Evolutionary conservation across 2,329 filamentous ascomycete genomes (phyloP).

Genomic region (Sclerotinia minor): DNA sequence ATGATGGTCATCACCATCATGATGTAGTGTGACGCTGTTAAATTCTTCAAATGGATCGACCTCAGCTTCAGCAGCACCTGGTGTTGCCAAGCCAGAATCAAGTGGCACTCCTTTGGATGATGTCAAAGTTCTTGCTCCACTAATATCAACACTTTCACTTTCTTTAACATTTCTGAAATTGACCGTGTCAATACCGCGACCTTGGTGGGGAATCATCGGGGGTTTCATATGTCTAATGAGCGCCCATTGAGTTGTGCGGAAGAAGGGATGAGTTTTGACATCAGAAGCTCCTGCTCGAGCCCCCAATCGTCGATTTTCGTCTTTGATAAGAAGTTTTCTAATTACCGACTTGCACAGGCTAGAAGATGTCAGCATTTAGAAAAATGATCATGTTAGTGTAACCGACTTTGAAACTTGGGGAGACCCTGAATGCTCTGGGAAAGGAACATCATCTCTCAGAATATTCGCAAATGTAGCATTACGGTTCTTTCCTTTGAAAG

Average conservation of each 20-base stretch:
- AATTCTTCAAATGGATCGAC: conserved; percentile 97
- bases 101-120: conserved; percentile 76
- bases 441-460: conserved; percentile 89
- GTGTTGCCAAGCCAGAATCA: conserved; percentile 82
- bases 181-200: conserved; percentile 85
- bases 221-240: conserved; percentile 97
- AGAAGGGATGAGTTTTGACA: conserved; percentile 95
- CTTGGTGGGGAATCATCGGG: conserved; percentile 90
- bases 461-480: conserved; percentile 99
- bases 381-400: conserved; percentile 4
- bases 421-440: conserved; percentile 82
- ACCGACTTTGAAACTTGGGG: conserved; percentile 91
- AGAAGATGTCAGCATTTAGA: conserved; percentile 40
- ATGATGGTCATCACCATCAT: conserved; percentile 76
- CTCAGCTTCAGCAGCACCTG: conserved; percentile 64
- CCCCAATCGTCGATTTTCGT: conserved; percentile 89
- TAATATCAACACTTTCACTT: conserved; percentile 88
- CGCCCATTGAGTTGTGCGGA: conserved; percentile 94
- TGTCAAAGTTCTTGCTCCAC: conserved; percentile 51
- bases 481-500: conserved; percentile 98
- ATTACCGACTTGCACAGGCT: conserved; percentile 97
- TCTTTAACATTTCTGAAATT: conserved; percentile 99
- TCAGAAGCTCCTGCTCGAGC: conserved; percentile 94
- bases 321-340: conserved; percentile 95
- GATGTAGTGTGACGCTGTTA: conserved; percentile 95